A percentile compares a stretch with the other conserved stretches of the same genome.
These are phyloP conservation scores for Ogataea parapolymorpha DNA, from an alignment of 805 yeast genomes.

Conservation along the genomic window DNA sequence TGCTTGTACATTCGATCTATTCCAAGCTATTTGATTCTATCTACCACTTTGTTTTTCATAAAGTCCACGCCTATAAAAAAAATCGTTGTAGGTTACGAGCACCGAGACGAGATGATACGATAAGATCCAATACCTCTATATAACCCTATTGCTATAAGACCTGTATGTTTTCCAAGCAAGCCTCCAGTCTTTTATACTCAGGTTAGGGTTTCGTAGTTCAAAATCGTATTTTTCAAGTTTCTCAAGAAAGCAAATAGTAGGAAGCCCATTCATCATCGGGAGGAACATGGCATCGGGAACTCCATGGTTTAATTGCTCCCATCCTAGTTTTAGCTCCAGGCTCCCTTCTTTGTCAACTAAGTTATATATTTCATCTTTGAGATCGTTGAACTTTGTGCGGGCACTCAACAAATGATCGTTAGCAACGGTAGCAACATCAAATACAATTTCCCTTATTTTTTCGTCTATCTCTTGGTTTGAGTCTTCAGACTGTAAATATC, in stretches of 20 bases:
- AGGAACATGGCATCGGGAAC: slow-evolving; percentile 63
- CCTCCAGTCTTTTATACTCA: slow-evolving; percentile 58
- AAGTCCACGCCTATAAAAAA: slow-evolving; percentile 4
- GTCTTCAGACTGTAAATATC: slow-evolving; percentile 41
- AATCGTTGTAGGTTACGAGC: slow-evolving; percentile 8
- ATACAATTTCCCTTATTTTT: slow-evolving; percentile 55
- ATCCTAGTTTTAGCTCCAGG: slow-evolving; percentile 4
- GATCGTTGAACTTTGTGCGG: slow-evolving; percentile 44
- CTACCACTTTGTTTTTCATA: slow-evolving; percentile 5
- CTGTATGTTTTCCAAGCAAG: slow-evolving; percentile 57
- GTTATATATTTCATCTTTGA: slow-evolving; percentile 36
- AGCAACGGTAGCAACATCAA: slow-evolving; percentile 68
- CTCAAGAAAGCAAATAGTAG: slow-evolving; percentile 59
- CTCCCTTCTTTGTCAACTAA: slow-evolving; percentile 26
- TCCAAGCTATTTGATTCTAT: slow-evolving; percentile 2
- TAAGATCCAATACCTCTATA: not conserved
- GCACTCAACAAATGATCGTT: slow-evolving; percentile 79
- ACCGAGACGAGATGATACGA: slow-evolving; percentile 1
- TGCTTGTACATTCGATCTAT: not conserved
- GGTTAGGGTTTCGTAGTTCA: slow-evolving; percentile 47
- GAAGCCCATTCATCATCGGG: slow-evolving; percentile 67
- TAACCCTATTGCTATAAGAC: slow-evolving; percentile 4
- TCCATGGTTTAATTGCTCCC: slow-evolving; percentile 40
- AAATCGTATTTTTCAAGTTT: slow-evolving; percentile 62
- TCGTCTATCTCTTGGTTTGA: slow-evolving; percentile 23